phyloP scores from a whole-genome alignment of 306 rosid species.

The Oemleria cerasiformis region DNA sequence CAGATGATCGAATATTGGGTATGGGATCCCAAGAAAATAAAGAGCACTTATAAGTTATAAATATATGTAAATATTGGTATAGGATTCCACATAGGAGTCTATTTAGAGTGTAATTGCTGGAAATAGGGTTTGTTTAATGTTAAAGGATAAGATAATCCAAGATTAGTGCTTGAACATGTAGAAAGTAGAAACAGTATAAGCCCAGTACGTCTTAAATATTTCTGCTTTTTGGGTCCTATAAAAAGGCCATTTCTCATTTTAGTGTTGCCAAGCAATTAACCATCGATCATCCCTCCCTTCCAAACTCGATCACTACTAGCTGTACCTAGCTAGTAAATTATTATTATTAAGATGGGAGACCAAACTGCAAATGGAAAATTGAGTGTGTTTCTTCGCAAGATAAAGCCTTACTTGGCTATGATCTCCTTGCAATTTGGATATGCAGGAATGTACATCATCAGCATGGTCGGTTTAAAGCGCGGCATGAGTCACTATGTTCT shows the following conservation, averaged over 20 bases:
- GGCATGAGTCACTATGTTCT: slow-evolving; percentile 95
- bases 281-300: neutral
- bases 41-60: neutral
- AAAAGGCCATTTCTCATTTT: neutral
- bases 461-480: slow-evolving; percentile 75
- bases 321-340: too few relatives aligned
- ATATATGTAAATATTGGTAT: neutral
- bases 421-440: slow-evolving; percentile 82
- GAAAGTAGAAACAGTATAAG: slow-evolving; percentile 1
- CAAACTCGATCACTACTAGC: too few relatives aligned
- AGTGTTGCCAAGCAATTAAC: slow-evolving; percentile 2
- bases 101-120: neutral
- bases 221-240: slow-evolving; percentile 11
- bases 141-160: slow-evolving; percentile 13
- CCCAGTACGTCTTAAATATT: neutral
- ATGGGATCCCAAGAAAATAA: neutral
- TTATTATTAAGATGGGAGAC: slow-evolving; percentile 2
- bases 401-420: slow-evolving; percentile 89
- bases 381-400: slow-evolving; percentile 31
- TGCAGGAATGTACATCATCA: slow-evolving; percentile 94
- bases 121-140: neutral
- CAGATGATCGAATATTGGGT: neutral
- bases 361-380: neutral
- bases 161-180: slow-evolving; percentile 5
- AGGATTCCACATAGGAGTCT: slow-evolving; percentile 11